Evolutionary conservation across 805 yeast genomes (phyloP), one percentile per base, ranked within the genome.

Genomic region (Pachysolen tannophilus): DNA sequence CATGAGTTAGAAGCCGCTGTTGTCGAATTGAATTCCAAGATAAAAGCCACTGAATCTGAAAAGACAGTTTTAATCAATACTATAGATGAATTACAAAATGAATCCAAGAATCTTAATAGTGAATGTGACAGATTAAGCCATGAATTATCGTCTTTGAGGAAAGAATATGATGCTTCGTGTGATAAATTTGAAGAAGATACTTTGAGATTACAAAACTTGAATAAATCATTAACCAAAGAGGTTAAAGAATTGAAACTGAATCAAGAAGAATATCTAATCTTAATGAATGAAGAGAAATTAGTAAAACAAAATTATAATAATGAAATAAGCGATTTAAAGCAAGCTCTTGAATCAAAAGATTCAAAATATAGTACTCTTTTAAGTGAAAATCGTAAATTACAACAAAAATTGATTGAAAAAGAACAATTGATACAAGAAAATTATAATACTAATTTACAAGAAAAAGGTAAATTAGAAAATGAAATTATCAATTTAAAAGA

Each of bases 41-140:
- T 42, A 39, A 8, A 39, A 41, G 28, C 37, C 33, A 23, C 43
- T 39, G 26, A 43, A 43, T 32, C 40, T 33, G 26, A 38, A 39
- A 32, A 37, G 25, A 37, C 25, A 6, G 30, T 33, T 4, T 32
- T 37, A 30, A 37, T 37, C 4, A 19, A 30, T 15, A 37, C 40
- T 6, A 46, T 45, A 32, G 44, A 45, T 8, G 44, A 43, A 34
- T 40, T 56, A 36, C 43, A 48, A n/a, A 48, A 47, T 21, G 64
- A 67, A 42, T 53, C 60, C 15, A 45, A 38, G 2, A 67, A 63
- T 20, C 47, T 78, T 41, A 76, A 75, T 42, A 53, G 52, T 20
- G 82, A 78, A 45, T 74, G 81, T 46, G 75, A 71, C 31, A 53
- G 72, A 26, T 53, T 75, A 30, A 63, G 69, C 14, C 52, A 48